phyloP scores from a whole-genome alignment of 1,139 yeast species.

The Fermentozyma sake region DNA sequence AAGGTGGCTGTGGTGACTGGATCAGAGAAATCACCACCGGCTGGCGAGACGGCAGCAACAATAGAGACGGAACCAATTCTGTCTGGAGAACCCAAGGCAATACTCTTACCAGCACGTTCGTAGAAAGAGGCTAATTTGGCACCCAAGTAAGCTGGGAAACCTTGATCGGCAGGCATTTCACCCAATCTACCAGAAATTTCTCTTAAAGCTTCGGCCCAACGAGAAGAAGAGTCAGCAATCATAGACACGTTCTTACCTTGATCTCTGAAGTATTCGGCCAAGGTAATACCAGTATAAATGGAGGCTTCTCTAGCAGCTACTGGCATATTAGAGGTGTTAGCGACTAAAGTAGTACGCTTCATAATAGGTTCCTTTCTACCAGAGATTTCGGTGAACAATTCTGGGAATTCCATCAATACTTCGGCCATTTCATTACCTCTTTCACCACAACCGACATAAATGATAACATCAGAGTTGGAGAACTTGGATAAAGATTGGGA shows the following conservation, averaged over 20 bases:
- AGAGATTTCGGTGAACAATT: slow-evolving; percentile 79
- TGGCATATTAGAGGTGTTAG: slow-evolving; percentile 99
- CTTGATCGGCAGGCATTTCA: slow-evolving; percentile 99
- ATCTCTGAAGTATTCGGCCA: slow-evolving; percentile 99
- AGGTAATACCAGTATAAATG: slow-evolving; percentile 95
- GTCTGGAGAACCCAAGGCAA: slow-evolving; percentile 93
- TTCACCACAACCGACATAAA: slow-evolving; percentile 94
- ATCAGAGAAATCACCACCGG: slow-evolving; percentile 99
- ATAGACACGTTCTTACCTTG: slow-evolving; percentile 98
- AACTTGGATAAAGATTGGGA: slow-evolving; percentile 96
- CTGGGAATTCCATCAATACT: slow-evolving; percentile 99
- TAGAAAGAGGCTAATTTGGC: slow-evolving; percentile 98
- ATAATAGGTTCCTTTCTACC: slow-evolving; percentile 98
- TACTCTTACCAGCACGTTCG: slow-evolving; percentile 98
- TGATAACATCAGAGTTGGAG: slow-evolving; percentile 94
- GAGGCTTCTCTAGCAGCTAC: slow-evolving; percentile 99
- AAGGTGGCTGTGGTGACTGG: slow-evolving; percentile 97
- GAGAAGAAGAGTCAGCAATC: slow-evolving; percentile 99
- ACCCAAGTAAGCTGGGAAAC: slow-evolving; percentile 99
- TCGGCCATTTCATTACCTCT: slow-evolving; percentile 99
- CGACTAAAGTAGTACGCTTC: slow-evolving; percentile 98
- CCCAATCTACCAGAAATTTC: slow-evolving; percentile 99
- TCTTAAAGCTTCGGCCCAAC: slow-evolving; percentile 99
- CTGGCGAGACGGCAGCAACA: slow-evolving; percentile 99
- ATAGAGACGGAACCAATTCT: slow-evolving; percentile 96